Evolutionary conservation across 495 filamentous ascomycete genomes (phyloP).

Genomic region (Penicillium pulvis): DNA sequence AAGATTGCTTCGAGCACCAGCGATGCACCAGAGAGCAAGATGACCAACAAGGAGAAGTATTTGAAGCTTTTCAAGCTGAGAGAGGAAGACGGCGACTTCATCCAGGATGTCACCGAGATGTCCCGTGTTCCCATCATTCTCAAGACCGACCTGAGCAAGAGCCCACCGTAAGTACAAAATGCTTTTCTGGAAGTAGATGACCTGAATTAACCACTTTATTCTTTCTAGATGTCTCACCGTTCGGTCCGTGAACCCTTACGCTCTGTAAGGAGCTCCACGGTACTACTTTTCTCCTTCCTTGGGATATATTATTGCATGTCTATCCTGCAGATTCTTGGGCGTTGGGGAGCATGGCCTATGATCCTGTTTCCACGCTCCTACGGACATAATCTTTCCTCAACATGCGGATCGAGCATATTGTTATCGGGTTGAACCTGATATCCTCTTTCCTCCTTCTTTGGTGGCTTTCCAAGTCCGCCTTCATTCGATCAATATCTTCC

Average conservation of each 20-base stretch:
- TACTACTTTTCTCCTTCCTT: slow-evolving; percentile 22
- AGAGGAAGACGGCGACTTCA: slow-evolving; percentile 92
- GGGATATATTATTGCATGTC: slow-evolving; percentile 34
- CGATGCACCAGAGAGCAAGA: slow-evolving; percentile 70
- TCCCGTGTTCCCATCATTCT: slow-evolving; percentile 92
- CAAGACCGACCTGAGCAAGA: slow-evolving; percentile 98
- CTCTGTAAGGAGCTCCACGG: slow-evolving; percentile 57
- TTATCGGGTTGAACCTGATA: slow-evolving; percentile 26
- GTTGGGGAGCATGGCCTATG: slow-evolving; percentile 12
- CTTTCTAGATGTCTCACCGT: slow-evolving; percentile 85
- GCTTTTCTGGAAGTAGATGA: neutral
- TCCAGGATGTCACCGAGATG: slow-evolving; percentile 98
- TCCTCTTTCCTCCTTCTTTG: slow-evolving; percentile 3
- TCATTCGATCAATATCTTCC: slow-evolving; percentile 17
- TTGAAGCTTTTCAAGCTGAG: slow-evolving; percentile 83
- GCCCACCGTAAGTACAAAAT: slow-evolving; percentile 80
- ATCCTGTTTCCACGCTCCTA: slow-evolving; percentile 17
- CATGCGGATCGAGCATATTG: slow-evolving; percentile 33
- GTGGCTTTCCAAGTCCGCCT: slow-evolving; percentile 6
- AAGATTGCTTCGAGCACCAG: slow-evolving; percentile 76
- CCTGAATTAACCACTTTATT: slow-evolving; percentile 37
- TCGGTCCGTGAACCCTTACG: slow-evolving; percentile 94
- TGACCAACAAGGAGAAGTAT: slow-evolving; percentile 96
- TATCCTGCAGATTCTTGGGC: slow-evolving; percentile 30
- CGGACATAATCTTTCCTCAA: slow-evolving; percentile 27